Evolutionary conservation across 129 eudicot genomes (phyloP), one percentile per base, ranked within the genome.

Genomic region (Ambrosia trifida): DNA sequence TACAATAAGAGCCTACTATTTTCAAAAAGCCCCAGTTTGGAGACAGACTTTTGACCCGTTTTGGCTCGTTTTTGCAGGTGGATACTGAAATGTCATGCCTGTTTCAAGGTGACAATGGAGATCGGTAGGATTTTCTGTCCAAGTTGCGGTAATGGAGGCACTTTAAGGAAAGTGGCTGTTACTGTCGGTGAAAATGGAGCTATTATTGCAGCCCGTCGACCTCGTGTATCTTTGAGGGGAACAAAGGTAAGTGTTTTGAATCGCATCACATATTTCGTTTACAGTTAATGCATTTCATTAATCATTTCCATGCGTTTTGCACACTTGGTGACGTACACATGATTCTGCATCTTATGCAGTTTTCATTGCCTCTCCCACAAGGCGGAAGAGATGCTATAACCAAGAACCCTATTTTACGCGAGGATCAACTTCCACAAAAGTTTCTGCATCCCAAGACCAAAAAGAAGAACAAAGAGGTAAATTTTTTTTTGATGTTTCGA

Each of bases 111-210:
- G 70, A 94, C 98, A 19, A 87, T 90, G 59, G 98, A 89, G 45
- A 81, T 84, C 11, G 96, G 92, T 69, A 86, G 82, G 77, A 87
- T 94, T 35, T 94, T 94, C 83, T 89, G 98, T 51, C 98, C 98
- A 28, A 82, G 72, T 44, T 94, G 98, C 77, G 98, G 98, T 44
- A 89, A 94, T 72, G 98, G 98, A 40, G 98, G 97, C 56, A 94
- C 98, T 51, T 77, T 94, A 68, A 83, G 97, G 41, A 94, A 94
- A 79, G 97, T 94, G 18, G 96, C 98, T 61, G 96, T 87, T 51
- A 94, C 98, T 46, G 97, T 94, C 71, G 91, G 88, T 84, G 98
- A 89, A 83, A 94, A 89, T 72, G 98, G 98, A 65, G 77, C 89
- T 58, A 68, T 81, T 31, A 75, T 94, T 70, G 84, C 95, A 66